Conservation (phyloP, 2,329 filamentous ascomycete genomes). For the Eutypella sp. region DNA sequence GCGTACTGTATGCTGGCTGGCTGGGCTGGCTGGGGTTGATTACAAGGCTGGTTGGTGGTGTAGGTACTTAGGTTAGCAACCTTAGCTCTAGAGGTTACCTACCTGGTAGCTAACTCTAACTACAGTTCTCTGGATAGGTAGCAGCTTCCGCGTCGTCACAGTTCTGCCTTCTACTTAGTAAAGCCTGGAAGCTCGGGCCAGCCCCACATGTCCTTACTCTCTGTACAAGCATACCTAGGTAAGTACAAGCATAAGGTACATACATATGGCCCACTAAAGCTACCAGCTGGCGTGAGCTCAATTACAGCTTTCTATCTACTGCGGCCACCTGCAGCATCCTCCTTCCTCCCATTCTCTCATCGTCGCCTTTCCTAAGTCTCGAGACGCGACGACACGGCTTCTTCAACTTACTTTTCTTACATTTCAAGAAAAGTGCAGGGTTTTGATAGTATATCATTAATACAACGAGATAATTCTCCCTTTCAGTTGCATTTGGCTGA, state of each 20-base stretch:
- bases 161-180: constrained; percentile 11
- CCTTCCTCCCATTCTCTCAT: no score
- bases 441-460: no score
- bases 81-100: no score
- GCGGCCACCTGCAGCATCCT: not conserved
- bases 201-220: not conserved
- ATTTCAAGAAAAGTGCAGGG: no score
- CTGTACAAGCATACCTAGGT: not conserved
- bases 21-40: no score
- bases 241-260: no score
- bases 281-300: not conserved
- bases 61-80: no score
- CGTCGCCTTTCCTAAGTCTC: not conserved
- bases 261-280: not conserved
- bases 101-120: no score
- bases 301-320: not conserved
- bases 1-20: no score
- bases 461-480: not conserved
- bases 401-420: no score
- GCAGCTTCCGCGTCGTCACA: constrained; percentile 9
- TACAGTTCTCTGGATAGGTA: no score
- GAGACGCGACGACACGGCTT: not conserved
- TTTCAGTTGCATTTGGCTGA: not conserved
- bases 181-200: constrained; percentile 6
- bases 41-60: no score